phyloP scores from a whole-genome alignment of 1,284 basidiomycete genomes.

The Melampsora abietis-canadensis region DNA sequence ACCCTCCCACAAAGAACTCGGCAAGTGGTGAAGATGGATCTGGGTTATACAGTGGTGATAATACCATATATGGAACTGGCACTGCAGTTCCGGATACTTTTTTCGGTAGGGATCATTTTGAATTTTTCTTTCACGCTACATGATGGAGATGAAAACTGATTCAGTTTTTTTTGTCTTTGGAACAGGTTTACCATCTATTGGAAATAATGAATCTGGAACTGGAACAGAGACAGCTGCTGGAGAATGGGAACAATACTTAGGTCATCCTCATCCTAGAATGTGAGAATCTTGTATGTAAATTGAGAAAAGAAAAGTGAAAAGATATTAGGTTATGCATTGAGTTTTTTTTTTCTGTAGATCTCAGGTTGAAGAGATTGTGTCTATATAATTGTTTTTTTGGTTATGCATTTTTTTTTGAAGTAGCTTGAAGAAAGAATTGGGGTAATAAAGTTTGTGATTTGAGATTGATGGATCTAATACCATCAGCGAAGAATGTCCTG shows the following conservation, averaged over 20 bases:
- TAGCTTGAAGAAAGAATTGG: too few species aligned
- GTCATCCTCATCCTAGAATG: background rate
- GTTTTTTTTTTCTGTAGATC: background rate
- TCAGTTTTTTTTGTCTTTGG: background rate
- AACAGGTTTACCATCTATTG: background rate
- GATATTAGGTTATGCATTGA: background rate
- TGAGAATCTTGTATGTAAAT: background rate
- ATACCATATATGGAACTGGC: background rate
- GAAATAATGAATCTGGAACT: background rate
- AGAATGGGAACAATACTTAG: constrained; percentile 3
- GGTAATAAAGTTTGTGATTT: too few species aligned
- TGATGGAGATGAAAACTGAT: background rate
- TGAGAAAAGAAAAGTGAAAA: background rate
- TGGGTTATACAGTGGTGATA: background rate
- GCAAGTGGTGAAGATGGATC: background rate
- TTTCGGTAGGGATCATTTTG: background rate
- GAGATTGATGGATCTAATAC: too few species aligned
- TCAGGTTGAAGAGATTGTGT: too few species aligned
- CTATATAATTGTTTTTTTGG: too few species aligned
- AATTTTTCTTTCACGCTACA: background rate
- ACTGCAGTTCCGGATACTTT: background rate
- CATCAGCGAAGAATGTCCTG: too few species aligned
- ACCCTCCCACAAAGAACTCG: background rate
- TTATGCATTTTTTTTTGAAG: too few species aligned
- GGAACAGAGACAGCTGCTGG: background rate